These are phyloP conservation scores for Nitzschia palea DNA, from an alignment of 108 stramenopile genomes.

Conservation along the genomic window DNA sequence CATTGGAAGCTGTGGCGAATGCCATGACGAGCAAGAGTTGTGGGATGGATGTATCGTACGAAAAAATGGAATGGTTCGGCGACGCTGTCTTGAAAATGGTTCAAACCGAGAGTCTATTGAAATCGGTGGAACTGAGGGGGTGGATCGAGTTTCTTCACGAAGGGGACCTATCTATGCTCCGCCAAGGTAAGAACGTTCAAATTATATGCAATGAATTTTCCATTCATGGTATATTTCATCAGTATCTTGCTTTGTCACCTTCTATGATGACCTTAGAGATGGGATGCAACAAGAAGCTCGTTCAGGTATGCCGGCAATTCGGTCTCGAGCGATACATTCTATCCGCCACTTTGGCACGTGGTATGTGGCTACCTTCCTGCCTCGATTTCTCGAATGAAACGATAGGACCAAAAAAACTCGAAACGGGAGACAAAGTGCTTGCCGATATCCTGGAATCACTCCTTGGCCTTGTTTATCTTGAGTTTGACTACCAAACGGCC, in stretches of 20 bases:
- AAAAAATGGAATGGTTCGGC: conserved; percentile 39
- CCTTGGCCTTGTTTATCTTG: conserved; percentile 52
- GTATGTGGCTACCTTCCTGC: conserved; percentile 47
- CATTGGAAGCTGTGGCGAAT: conserved; percentile 17
- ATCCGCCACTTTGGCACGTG: conserved; percentile 34
- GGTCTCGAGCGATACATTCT: conserved; percentile 44
- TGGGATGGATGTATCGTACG: conserved; percentile 34
- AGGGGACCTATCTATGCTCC: conserved; percentile 49
- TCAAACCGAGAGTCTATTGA: conserved; percentile 54
- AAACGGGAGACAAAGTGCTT: conserved; percentile 28
- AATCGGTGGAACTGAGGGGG: conserved; percentile 24
- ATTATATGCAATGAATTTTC: background rate
- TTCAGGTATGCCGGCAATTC: conserved; percentile 19
- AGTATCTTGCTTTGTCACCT: no score
- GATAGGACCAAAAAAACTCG: background rate
- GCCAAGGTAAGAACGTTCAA: conserved; percentile 47
- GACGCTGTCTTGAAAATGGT: conserved; percentile 67
- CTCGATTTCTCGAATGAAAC: conserved; percentile 18
- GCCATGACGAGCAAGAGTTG: conserved; percentile 49
- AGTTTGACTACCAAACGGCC: conserved; percentile 41
- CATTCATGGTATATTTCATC: no score
- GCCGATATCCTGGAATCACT: conserved; percentile 69
- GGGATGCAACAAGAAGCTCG: conserved; percentile 1
- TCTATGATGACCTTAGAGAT: no score
- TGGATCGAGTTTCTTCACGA: conserved; percentile 52